phyloP scores from a whole-genome alignment of 495 filamentous ascomycete genomes.

The Collariella sp. region DNA sequence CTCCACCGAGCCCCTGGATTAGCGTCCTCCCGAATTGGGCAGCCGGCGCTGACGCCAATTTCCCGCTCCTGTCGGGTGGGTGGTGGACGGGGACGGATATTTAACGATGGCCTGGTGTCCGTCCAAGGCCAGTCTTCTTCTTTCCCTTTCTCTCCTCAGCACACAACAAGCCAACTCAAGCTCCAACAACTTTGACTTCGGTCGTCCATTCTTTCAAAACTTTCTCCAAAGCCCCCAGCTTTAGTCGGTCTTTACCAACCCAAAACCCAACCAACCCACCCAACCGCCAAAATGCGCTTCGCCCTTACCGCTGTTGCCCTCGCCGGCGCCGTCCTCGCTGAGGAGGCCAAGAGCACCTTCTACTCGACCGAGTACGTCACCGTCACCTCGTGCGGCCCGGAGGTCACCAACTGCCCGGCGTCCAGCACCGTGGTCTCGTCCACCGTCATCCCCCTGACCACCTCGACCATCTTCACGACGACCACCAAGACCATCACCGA shows the following conservation, averaged over 20 bases:
- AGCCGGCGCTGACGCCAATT: slow-evolving; percentile 25
- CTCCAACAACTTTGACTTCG: slow-evolving; percentile 46
- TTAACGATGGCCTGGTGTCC: slow-evolving; percentile 22
- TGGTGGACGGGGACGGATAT: slow-evolving; percentile 16
- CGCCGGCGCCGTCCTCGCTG: slow-evolving; percentile 40
- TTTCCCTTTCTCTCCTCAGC: slow-evolving; percentile 37
- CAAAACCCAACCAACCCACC: slow-evolving; percentile 15
- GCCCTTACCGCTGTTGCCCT: slow-evolving; percentile 39
- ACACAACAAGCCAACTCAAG: slow-evolving; percentile 43
- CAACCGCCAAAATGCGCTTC: slow-evolving; percentile 50
- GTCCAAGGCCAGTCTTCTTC: slow-evolving; percentile 18
- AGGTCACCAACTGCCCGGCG: slow-evolving; percentile 48
- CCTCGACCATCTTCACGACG: slow-evolving; percentile 44
- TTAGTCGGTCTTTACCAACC: slow-evolving; percentile 32
- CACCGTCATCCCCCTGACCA: slow-evolving; percentile 33
- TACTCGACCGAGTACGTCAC: slow-evolving; percentile 50
- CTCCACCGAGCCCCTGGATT: slow-evolving; percentile 31
- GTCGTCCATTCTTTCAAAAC: slow-evolving; percentile 53
- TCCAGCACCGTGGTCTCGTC: slow-evolving; percentile 32
- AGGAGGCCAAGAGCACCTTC: slow-evolving; percentile 34
- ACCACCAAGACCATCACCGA: slow-evolving; percentile 50
- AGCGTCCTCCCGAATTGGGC: slow-evolving; percentile 19
- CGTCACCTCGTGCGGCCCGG: slow-evolving; percentile 46
- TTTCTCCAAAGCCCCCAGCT: slow-evolving; percentile 36
- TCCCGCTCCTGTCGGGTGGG: slow-evolving; percentile 18